phyloP scores from a whole-genome alignment of 2,329 filamentous ascomycete genomes.

The Trichoderma sp. region DNA sequence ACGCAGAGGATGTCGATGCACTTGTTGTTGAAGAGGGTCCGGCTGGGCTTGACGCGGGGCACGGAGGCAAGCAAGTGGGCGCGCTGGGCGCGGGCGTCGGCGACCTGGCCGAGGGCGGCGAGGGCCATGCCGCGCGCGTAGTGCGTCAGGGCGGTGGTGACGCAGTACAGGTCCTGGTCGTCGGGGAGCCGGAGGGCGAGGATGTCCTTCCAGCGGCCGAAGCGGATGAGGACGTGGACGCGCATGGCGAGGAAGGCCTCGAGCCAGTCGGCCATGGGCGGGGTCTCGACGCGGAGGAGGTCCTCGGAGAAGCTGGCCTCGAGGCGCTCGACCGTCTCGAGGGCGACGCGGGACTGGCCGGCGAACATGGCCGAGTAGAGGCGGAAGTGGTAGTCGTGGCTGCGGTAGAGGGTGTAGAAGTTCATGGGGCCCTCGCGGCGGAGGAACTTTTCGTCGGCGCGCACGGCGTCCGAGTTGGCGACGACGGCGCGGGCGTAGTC shows the following conservation, averaged over 20 bases:
- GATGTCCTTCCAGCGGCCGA: constrained; percentile 71
- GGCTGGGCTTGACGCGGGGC: constrained; percentile 55
- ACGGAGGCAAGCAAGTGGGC: constrained; percentile 55
- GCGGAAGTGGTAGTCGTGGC: constrained; percentile 74
- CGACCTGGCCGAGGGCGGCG: constrained; percentile 59
- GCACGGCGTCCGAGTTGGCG: constrained; percentile 67
- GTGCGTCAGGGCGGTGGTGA: constrained; percentile 67
- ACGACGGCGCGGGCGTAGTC: constrained; percentile 68
- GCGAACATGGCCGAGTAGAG: constrained; percentile 80
- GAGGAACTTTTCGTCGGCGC: constrained; percentile 69
- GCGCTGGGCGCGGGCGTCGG: constrained; percentile 57
- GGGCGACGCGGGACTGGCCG: constrained; percentile 62
- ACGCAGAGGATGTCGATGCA: constrained; percentile 62
- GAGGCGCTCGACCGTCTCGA: constrained; percentile 62
- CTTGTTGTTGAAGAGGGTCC: constrained; percentile 54
- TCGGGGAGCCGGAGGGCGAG: constrained; percentile 57
- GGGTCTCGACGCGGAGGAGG: constrained; percentile 64
- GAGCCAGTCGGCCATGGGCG: constrained; percentile 78
- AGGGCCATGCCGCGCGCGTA: constrained; percentile 70
- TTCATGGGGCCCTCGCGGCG: constrained; percentile 61
- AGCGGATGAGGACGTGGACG: constrained; percentile 71
- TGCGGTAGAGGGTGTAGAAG: constrained; percentile 77
- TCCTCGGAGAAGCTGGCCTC: constrained; percentile 65
- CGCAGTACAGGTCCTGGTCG: constrained; percentile 65
- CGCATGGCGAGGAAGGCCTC: constrained; percentile 70